phyloP scores from a whole-genome alignment of 1,284 basidiomycete genomes.

The Mycosarcoma mackinlayi region DNA sequence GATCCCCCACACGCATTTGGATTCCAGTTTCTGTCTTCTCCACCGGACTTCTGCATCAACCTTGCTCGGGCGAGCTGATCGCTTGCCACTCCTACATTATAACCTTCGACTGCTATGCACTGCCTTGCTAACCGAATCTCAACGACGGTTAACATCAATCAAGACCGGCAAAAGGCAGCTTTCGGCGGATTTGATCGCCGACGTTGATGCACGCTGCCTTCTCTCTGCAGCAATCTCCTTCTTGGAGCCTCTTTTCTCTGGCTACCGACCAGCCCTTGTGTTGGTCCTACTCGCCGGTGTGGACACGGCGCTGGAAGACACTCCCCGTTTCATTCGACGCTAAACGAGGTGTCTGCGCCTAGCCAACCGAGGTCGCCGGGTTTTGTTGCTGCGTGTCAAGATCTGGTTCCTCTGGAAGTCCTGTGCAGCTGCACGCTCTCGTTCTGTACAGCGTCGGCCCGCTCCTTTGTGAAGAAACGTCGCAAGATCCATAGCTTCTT shows the following conservation, averaged over 20 bases:
- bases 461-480: background rate
- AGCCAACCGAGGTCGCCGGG: too few species aligned
- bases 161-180: background rate
- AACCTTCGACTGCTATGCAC: background rate
- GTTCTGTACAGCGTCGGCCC: background rate
- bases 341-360: too few species aligned
- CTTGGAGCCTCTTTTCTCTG: background rate
- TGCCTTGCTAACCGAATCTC: conserved; percentile 7
- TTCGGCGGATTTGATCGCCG: background rate
- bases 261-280: too few species aligned
- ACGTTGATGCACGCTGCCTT: background rate
- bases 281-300: too few species aligned
- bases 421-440: too few species aligned
- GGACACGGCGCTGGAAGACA: too few species aligned
- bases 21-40: background rate
- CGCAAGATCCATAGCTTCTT: background rate
- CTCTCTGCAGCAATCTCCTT: background rate
- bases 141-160: too few species aligned
- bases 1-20: background rate
- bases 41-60: conserved; percentile 10
- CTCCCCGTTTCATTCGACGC: too few species aligned
- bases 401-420: too few species aligned
- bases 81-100: too few species aligned
- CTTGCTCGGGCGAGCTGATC: too few species aligned
- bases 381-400: too few species aligned